Evolutionary conservation across 139 green algal species (phyloP), one percentile per base, ranked within the genome.

Genomic region (Diplosphaera chodatii): DNA sequence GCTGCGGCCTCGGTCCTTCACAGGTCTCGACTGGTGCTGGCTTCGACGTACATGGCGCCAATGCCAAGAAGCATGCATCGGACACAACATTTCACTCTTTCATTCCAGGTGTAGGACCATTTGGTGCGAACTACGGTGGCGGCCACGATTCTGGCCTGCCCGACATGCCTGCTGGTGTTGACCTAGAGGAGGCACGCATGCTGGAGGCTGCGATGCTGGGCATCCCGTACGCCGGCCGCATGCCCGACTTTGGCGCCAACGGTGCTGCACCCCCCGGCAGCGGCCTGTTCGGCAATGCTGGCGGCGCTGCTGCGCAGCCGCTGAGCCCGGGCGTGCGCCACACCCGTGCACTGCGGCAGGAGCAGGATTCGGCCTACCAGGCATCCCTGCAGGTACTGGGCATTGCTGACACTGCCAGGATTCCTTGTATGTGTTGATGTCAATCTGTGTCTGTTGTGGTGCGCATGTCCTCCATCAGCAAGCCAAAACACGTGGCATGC

Each of bases 151-250:
- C 48, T 23, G 48, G 48, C 16, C 48, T 59, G 10, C 48, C 48
- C 3, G 48, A 59, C 48, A 63, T 33, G 59, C 20, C 55, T 6
- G 67, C 25, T 3, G 37, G 78, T 40, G 76, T 87, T 56, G 74
- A 86, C 73, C 10, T 72, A 1, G 83, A 91, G 75, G 88, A 96
- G 80, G 84, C 88, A 0, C 77, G 80, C 48, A 94, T 94, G 90
- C 74, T 96, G 71, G 90, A 96, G 71, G 87, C 88, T 28, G 87
- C 85, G 25, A 87, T 94, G 86, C 78, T 94, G 71, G 90, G 88
- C 28, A 78, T 92, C 5, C 83, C 86, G 0, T 96, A 93, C 66
- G 66, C 86, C 59, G 83, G 82, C 5, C 78, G 77, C 55, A 74
- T 91, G 29, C 80, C 84, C 16, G 55, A 74, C 62, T 75, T 23